Evolutionary conservation across 177 flowering plant genomes (phyloP), one percentile per base, ranked within the genome.

Genomic region (Vitis hybrid): DNA sequence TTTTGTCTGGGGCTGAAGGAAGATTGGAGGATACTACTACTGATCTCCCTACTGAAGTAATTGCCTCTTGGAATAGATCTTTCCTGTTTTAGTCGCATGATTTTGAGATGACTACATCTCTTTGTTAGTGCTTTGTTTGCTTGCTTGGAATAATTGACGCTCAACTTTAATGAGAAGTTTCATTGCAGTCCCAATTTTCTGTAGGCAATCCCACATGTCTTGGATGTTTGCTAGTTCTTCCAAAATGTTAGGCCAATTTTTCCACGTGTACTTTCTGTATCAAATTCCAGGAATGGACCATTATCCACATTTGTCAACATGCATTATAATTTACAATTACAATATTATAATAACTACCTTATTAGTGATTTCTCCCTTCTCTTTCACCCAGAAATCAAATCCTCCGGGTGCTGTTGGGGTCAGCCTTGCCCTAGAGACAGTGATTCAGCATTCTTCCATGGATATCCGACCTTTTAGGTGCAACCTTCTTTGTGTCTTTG

Each of bases 331-430:
- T 10, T 49, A 49, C 56, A 4, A 64, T 10, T 8, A 17, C 26
- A 3, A 52, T 52, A 4, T 4, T 65, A 12, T 65, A 19, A 55
- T 4, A 64, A 32, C 10, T 60, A 50, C 40, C n/a, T 10, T 7
- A 18, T 40, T 6, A 40, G 8, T 40, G 40, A 15, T 14, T 3
- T 64, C 6, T 62, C 23, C 3, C 2, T 67, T 34, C 61, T 67
- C 7, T 61, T 34, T 10, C 34, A 14, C 21, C 49, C 84, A 94
- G 99, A 90, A 84, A 89, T 80, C 89, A 76, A 87, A 69, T 68
- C 88, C 92, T 19, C 94, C 96, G 2, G 89, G 93, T 64, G 97
- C 87, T 67, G 97, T 93, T 78, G 99, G 99, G 64, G 71, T 80
- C 60, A 95, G 99, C 76, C 74, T 95, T 80, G 99, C 97, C 30